Conservation (phyloP, 208 protist genomes). For the Spongospora subterranea region DNA sequence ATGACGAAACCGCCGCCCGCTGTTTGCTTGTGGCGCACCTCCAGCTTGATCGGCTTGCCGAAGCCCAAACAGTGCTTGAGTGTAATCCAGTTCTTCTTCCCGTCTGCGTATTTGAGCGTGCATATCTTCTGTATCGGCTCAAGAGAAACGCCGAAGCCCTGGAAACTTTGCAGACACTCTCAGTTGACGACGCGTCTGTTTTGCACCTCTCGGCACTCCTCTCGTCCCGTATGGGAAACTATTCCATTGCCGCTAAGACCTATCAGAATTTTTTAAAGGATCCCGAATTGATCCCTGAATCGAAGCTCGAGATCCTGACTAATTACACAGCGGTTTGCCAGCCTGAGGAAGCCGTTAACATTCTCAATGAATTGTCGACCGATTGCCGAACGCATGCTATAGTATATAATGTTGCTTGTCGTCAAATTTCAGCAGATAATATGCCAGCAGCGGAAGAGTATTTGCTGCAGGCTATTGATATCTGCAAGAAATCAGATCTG, state of each 20-base stretch:
- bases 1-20: neutral
- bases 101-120: neutral
- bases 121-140: constrained; percentile 11
- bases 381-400: neutral
- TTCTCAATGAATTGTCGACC: neutral
- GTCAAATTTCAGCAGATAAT: neutral
- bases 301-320: neutral
- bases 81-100: neutral
- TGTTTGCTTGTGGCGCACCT: neutral
- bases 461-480: neutral
- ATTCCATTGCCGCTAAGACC: neutral
- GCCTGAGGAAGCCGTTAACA: neutral
- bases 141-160: neutral
- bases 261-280: neutral
- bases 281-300: neutral
- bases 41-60: constrained; percentile 16
- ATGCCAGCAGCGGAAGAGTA: neutral
- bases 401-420: constrained; percentile 20
- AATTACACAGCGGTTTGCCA: constrained; percentile 6
- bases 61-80: neutral
- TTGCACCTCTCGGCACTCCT: neutral
- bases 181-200: neutral
- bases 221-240: neutral
- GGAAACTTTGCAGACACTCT: neutral
- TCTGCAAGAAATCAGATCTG: neutral